These are phyloP conservation scores for Fragilaria crotonensis DNA, from an alignment of 108 stramenopile genomes.

Conservation along the genomic window DNA sequence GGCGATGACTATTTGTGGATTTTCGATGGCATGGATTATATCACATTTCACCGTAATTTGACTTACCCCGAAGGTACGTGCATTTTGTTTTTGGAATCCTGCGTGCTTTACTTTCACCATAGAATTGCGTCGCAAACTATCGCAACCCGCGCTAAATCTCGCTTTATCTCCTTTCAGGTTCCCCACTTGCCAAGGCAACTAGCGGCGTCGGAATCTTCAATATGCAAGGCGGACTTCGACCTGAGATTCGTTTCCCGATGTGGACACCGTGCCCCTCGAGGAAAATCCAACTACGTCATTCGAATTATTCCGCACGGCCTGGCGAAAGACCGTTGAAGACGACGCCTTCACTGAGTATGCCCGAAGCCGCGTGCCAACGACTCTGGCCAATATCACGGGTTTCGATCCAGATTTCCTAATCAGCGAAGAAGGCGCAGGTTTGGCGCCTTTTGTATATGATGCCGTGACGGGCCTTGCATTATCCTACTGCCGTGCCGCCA, in stretches of 20 bases:
- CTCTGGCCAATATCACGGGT: not conserved
- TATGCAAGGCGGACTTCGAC: not conserved
- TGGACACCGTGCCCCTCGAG: not conserved
- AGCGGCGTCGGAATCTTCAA: slow-evolving; percentile 10
- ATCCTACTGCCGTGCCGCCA: slow-evolving; percentile 9
- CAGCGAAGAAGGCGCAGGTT: not conserved
- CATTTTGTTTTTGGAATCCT: not conserved
- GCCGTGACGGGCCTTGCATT: slow-evolving; percentile 13
- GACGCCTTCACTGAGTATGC: not conserved
- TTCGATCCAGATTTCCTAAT: slow-evolving; percentile 1
- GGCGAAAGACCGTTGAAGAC: not conserved
- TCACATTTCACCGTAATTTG: not conserved
- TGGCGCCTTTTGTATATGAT: slow-evolving; percentile 9
- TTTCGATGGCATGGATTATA: slow-evolving; percentile 8
- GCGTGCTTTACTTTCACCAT: not conserved
- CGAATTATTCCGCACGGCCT: not conserved
- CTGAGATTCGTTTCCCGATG: not conserved
- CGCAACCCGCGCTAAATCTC: not conserved
- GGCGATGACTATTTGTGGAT: slow-evolving; percentile 17
- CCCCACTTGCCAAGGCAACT: slow-evolving; percentile 7
- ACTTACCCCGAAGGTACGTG: not conserved
- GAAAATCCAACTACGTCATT: not conserved
- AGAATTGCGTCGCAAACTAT: not conserved
- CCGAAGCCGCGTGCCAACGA: not conserved
- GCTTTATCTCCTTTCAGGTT: not conserved